Evolutionary conservation across 148 eudicot species (phyloP).

Genomic region (Arctostaphylos glauca): DNA sequence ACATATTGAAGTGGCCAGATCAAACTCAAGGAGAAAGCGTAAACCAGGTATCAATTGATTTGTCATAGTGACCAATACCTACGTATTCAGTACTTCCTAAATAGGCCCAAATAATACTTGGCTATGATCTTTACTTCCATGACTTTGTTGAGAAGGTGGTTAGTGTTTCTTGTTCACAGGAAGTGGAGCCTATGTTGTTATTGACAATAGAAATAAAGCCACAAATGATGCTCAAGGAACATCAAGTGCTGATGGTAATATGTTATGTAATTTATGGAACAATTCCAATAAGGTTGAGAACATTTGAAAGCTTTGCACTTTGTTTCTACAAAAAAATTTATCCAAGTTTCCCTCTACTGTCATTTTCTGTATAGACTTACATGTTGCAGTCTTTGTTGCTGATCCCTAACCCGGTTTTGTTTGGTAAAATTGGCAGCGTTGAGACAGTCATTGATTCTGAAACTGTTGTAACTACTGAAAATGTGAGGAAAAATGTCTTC

Average conservation of each 20-base stretch:
- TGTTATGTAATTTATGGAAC: slow-evolving; percentile 8
- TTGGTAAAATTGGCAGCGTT: slow-evolving; percentile 35
- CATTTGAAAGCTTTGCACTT: slow-evolving; percentile 12
- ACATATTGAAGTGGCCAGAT: slow-evolving; percentile 87
- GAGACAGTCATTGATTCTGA: slow-evolving; percentile 36
- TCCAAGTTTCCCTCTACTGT: background rate
- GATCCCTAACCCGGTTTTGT: slow-evolving; percentile 18
- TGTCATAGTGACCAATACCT: background rate
- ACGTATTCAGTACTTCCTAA: background rate
- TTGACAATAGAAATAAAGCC: slow-evolving; percentile 61
- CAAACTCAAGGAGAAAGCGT: slow-evolving; percentile 73
- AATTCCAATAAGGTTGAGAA: slow-evolving; percentile 40
- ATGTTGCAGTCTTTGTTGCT: background rate
- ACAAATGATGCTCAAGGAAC: slow-evolving; percentile 37
- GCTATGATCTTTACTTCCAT: background rate
- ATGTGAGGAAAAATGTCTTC: slow-evolving; percentile 42
- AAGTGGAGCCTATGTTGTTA: slow-evolving; percentile 84
- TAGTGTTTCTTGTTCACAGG: slow-evolving; percentile 37
- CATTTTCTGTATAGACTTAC: background rate
- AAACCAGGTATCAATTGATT: slow-evolving; percentile 50
- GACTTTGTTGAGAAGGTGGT: slow-evolving; percentile 13
- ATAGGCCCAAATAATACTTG: background rate
- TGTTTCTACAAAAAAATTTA: background rate
- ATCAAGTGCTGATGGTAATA: slow-evolving; percentile 76
- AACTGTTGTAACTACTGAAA: slow-evolving; percentile 32